A percentile compares a stretch with the other conserved stretches of the same genome.
Evolutionary conservation across 371 early-diverging fungal genomes (phyloP).

Genomic region (Apophysomyces variabilis): DNA sequence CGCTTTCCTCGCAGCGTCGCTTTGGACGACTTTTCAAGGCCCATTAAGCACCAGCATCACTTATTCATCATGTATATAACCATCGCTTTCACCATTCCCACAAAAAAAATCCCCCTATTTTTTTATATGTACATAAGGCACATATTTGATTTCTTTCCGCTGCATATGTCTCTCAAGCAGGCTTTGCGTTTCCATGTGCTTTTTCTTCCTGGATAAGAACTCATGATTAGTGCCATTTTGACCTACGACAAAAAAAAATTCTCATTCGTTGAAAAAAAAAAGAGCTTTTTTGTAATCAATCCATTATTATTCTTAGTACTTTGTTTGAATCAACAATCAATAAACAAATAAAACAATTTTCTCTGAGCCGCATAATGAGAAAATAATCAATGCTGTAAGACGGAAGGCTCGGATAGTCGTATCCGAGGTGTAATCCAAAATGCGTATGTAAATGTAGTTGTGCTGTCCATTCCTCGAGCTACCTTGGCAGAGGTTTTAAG

Average conservation of each 20-base stretch:
- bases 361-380: background rate
- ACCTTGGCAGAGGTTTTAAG: too few relatives aligned
- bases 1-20: background rate
- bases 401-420: background rate
- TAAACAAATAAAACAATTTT: slow-evolving; percentile 6
- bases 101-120: background rate
- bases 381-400: background rate
- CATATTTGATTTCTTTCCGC: background rate
- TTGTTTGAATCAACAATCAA: background rate
- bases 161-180: slow-evolving; percentile 10
- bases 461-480: background rate
- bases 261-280: background rate
- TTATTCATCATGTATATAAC: slow-evolving; percentile 1
- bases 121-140: slow-evolving; percentile 7
- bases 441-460: background rate
- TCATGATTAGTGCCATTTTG: slow-evolving; percentile 4
- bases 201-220: background rate
- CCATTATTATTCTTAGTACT: background rate
- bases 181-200: slow-evolving; percentile 11
- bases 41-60: background rate
- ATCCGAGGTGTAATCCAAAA: slow-evolving; percentile 1
- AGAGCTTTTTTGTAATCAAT: background rate
- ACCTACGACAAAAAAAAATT: background rate
- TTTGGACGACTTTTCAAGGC: slow-evolving; percentile 5
- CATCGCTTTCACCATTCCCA: background rate